A percentile compares a stretch with the other conserved stretches of the same genome.
Conservation (phyloP, 305 asterid species). For the Plantago rigida region DNA sequence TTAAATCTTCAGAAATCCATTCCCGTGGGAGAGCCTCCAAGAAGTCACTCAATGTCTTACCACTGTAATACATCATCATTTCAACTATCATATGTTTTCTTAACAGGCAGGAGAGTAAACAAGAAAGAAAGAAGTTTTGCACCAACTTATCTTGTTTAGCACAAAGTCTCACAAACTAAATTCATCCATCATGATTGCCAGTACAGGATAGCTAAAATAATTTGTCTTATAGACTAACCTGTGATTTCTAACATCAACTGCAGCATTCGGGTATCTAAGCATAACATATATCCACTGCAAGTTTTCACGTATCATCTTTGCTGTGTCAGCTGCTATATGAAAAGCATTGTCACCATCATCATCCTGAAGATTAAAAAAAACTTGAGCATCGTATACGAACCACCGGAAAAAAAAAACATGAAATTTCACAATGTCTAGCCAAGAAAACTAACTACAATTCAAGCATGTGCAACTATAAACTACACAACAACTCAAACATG, state of each 20-base stretch:
- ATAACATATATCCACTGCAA: slow-evolving; percentile 75
- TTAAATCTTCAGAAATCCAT: slow-evolving; percentile 93
- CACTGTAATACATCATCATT: slow-evolving; percentile 50
- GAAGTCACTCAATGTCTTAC: slow-evolving; percentile 73
- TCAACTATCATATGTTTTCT: slow-evolving; percentile 17
- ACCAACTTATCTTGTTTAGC: neutral
- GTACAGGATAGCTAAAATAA: slow-evolving; percentile 22
- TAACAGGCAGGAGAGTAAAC: too few species aligned
- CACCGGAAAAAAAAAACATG: slow-evolving; percentile 4
- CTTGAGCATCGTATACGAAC: slow-evolving; percentile 15
- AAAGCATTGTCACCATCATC: slow-evolving; percentile 98
- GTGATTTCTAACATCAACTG: slow-evolving; percentile 84
- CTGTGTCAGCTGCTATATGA: slow-evolving; percentile 92
- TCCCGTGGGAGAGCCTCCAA: slow-evolving; percentile 96
- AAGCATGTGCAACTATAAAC: neutral
- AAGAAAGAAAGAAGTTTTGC: neutral
- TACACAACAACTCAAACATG: neutral
- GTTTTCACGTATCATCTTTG: slow-evolving; percentile 95
- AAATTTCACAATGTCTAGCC: neutral
- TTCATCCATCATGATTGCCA: slow-evolving; percentile 1
- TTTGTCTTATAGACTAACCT: slow-evolving; percentile 49
- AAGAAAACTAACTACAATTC: slow-evolving; percentile 13
- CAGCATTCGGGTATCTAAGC: slow-evolving; percentile 81
- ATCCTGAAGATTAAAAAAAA: slow-evolving; percentile 50
- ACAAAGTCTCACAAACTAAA: slow-evolving; percentile 18